Base-by-base conservation (phyloP, 768 basidiomycete species). In the Trametes cingulata region DNA sequence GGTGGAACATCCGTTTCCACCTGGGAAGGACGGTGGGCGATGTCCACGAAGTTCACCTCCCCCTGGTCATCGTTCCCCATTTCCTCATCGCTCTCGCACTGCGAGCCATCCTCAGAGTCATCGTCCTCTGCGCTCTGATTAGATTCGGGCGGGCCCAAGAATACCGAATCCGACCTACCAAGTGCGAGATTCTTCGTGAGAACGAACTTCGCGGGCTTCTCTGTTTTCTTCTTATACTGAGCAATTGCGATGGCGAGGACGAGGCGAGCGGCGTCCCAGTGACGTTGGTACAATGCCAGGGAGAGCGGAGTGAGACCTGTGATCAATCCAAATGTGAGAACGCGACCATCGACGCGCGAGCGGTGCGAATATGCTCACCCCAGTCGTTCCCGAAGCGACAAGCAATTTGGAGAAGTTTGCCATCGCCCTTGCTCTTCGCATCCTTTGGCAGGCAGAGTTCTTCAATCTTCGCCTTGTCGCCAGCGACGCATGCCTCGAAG, bases 261-360 rank as follows among this genome's bases (percentile, higher is more conserved):
- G 6, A 86, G 71, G n/a, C 78, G 80, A 0, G 83, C 85, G 0
- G 84, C 83, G 6, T 77, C 73, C 85, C 85, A 88, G 19, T 75
- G 78, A 8, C 82, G 76, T 14, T 76, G 78, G 25, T 69, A 68
- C 13, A 85, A 60, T 0, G 85, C 85, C 19, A 82, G 79, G 53
- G 72, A 78, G 10, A 85, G 72, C 0, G 85, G 82, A 0, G 80
- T 82, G 40, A 73, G 73, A 17, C 80, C 83, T 82, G 42, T 10
- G 29, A 33, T 33, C n/a, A n/a, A 33, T 33, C 29, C 29, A 7
- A 42, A 27, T 10, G 19, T 36, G 37, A 56, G 29, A 17, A 20
- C 9, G 59, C 35, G 13, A n/a, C 15, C 3, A 6, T 8, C 33
- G 40, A 53, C 22, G 25, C 10, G 46, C 5, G 25, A 27, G n/a